Conservation (phyloP, 176 grass and related monocot genomes). For the Musa schizocarpa region DNA sequence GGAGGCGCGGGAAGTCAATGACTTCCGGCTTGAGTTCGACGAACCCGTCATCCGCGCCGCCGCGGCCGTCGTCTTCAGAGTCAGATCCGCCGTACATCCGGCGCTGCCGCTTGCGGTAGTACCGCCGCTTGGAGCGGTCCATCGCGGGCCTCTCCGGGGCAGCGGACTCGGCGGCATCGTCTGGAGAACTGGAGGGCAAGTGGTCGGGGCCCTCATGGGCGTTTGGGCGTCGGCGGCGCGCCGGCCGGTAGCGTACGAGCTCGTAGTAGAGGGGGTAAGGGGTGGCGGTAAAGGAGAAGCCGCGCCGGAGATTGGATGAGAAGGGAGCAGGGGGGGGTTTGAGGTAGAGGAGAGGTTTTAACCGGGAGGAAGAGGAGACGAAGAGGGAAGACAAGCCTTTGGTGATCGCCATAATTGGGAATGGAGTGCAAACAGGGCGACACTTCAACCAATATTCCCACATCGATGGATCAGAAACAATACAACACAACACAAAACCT, state of each 20-base stretch:
- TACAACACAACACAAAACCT: too few relatives aligned
- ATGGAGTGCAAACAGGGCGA: too few relatives aligned
- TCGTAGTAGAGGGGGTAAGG: conserved; percentile 90
- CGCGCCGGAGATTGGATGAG: conserved; percentile 16
- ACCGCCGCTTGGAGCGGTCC: conserved; percentile 11
- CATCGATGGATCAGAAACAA: too few relatives aligned
- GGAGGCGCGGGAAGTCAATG: conserved; percentile 80
- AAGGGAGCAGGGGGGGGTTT: neutral
- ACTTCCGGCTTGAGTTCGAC: conserved; percentile 82
- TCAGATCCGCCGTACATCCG: conserved; percentile 13
- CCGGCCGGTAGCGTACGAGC: conserved; percentile 60
- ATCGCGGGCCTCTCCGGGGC: neutral
- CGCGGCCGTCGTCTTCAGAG: neutral
- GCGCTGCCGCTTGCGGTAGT: conserved; percentile 14
- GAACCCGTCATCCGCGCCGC: conserved; percentile 23
- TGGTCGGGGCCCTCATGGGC: conserved; percentile 14
- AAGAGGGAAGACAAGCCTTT: conserved; percentile 22
- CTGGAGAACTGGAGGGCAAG: conserved; percentile 2
- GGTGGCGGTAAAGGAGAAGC: conserved; percentile 59
- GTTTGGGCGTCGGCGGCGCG: conserved; percentile 29
- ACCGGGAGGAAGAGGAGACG: conserved; percentile 1
- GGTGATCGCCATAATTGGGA: conserved; percentile 1
- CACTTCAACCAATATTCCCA: too few relatives aligned
- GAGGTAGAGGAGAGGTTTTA: neutral
- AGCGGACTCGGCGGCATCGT: neutral